Evolutionary conservation across 768 basidiomycete species (phyloP).

Genomic region (Arthromyces matolae): DNA sequence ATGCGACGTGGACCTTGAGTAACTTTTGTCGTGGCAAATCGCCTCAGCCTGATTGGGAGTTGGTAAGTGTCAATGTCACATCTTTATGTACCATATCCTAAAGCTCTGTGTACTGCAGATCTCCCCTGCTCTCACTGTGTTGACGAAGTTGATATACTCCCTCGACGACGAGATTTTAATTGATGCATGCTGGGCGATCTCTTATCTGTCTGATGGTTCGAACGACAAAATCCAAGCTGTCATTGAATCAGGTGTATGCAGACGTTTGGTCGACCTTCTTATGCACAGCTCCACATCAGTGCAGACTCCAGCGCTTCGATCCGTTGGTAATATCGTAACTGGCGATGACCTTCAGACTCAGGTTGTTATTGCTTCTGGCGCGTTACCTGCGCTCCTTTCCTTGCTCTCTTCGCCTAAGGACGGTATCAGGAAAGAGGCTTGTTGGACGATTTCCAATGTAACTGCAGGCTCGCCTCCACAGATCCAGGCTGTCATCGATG

Average conservation of each 20-base stretch:
- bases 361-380: slow-evolving; percentile 97
- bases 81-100: slow-evolving; percentile 10
- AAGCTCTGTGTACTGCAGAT: slow-evolving; percentile 53
- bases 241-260: slow-evolving; percentile 96
- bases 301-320: slow-evolving; percentile 96
- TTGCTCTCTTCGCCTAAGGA: slow-evolving; percentile 96
- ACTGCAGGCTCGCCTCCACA: slow-evolving; percentile 96
- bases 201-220: slow-evolving; percentile 96
- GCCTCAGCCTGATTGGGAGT: slow-evolving; percentile 96
- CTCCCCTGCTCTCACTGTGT: slow-evolving; percentile 91
- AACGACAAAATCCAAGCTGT: slow-evolving; percentile 99
- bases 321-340: slow-evolving; percentile 98
- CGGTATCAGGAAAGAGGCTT: slow-evolving; percentile 98
- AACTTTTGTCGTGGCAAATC: slow-evolving; percentile 99
- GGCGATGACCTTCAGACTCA: slow-evolving; percentile 99
- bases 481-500: slow-evolving; percentile 96
- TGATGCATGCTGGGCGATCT: slow-evolving; percentile 99
- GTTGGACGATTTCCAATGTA: slow-evolving; percentile 99
- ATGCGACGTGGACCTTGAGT: slow-evolving; percentile 98
- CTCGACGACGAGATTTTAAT: slow-evolving; percentile 98
- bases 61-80: slow-evolving; percentile 54
- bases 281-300: slow-evolving; percentile 95
- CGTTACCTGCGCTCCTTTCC: slow-evolving; percentile 89
- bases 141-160: slow-evolving; percentile 98
- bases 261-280: slow-evolving; percentile 94